A percentile compares a stretch with the other conserved stretches of the same genome.
These are phyloP conservation scores for Pichia sp. DNA, from an alignment of 1,139 yeast species.

Conservation along the genomic window DNA sequence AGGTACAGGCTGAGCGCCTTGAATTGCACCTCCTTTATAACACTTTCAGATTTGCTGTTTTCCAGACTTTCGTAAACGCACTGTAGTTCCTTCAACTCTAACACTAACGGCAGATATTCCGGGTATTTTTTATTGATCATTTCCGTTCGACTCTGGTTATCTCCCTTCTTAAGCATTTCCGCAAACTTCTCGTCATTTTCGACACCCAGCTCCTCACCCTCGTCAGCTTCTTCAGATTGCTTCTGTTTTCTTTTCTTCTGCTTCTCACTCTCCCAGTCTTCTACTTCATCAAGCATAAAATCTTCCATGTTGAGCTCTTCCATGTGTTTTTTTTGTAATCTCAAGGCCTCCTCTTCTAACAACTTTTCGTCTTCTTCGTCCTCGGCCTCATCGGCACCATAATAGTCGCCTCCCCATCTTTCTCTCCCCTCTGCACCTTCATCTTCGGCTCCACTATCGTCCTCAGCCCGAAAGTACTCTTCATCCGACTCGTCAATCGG, in stretches of 20 bases:
- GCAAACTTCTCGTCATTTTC: conserved; percentile 29
- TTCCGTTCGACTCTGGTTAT: conserved; percentile 41
- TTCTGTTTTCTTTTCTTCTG: conserved; percentile 27
- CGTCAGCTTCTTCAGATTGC: conserved; percentile 24
- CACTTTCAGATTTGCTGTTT: conserved; percentile 33
- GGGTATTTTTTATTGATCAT: conserved; percentile 65
- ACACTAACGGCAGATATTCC: conserved; percentile 72
- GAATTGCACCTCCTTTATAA: conserved; percentile 41
- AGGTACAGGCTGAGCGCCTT: conserved; percentile 73
- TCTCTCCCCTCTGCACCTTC: conserved; percentile 42
- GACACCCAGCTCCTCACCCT: conserved; percentile 37
- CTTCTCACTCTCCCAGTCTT: conserved; percentile 56
- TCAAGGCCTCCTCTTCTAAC: conserved; percentile 83
- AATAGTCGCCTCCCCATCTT: conserved; percentile 87
- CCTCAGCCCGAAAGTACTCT: conserved; percentile 33
- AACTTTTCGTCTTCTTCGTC: conserved; percentile 66
- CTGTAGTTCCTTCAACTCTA: conserved; percentile 52
- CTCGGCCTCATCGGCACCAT: conserved; percentile 69
- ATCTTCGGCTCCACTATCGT: conserved; percentile 33
- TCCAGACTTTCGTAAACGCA: conserved; percentile 40
- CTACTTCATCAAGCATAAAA: conserved; percentile 77
- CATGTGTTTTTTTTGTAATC: conserved; percentile 81
- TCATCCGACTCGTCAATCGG: conserved; percentile 35
- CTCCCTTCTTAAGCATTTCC: conserved; percentile 32
- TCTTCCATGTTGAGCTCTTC: conserved; percentile 78